These are phyloP conservation scores for Turnera subulata DNA, from an alignment of 345 rosid species.

Conservation along the genomic window DNA sequence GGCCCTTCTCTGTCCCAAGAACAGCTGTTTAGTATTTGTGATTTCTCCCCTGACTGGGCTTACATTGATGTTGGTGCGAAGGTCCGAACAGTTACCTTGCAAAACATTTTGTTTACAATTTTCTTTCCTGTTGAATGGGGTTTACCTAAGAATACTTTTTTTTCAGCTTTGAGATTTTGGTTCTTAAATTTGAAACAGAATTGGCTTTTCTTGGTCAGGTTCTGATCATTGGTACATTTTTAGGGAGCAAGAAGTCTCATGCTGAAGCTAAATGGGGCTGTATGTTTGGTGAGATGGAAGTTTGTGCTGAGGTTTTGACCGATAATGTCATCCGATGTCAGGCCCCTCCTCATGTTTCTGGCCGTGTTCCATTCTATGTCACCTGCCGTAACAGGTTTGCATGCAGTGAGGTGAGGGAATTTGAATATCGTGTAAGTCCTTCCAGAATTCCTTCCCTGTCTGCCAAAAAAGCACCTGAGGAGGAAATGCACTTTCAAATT, in stretches of 20 bases:
- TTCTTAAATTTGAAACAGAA: not conserved
- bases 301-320: conserved; percentile 54
- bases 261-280: conserved; percentile 47
- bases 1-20: conserved; percentile 81
- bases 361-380: conserved; percentile 59
- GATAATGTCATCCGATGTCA: conserved; percentile 46
- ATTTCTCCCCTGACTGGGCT: conserved; percentile 69
- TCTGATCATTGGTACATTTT: conserved; percentile 46
- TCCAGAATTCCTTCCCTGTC: conserved; percentile 12
- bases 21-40: conserved; percentile 69
- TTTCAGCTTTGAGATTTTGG: not conserved
- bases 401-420: conserved; percentile 72
- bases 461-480: conserved; percentile 14
- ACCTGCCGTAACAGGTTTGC: conserved; percentile 65
- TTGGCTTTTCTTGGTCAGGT: conserved; percentile 33
- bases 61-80: conserved; percentile 45
- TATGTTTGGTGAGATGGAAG: conserved; percentile 76
- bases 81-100: conserved; percentile 23
- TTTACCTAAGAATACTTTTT: not conserved
- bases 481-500: conserved; percentile 37
- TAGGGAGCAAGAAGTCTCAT: conserved; percentile 43
- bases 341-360: conserved; percentile 51
- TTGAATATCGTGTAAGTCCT: conserved; percentile 52
- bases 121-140: not conserved
- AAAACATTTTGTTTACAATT: not conserved